Evolutionary conservation across 352 stramenopile species (phyloP).

Genomic region (Phytophthora podocarpi): DNA sequence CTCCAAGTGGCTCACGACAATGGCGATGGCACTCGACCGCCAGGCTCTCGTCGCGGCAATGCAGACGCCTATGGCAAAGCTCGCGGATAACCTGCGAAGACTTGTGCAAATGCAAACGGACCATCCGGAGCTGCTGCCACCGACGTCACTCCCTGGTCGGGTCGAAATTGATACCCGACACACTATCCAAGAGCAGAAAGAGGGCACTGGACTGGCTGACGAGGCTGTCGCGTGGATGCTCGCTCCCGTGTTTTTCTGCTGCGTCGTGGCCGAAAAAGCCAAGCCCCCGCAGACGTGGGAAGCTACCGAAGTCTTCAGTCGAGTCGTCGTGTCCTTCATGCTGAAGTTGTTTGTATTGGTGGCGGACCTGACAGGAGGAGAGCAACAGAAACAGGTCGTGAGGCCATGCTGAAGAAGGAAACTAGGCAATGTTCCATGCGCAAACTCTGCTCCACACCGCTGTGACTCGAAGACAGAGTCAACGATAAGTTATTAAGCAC

Average conservation of each 20-base stretch:
- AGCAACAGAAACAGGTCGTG: neutral
- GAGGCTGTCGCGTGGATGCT: constrained; percentile 40
- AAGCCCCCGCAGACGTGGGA: constrained; percentile 24
- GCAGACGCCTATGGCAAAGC: neutral
- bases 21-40: constrained; percentile 3
- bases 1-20: constrained; percentile 20
- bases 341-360: constrained; percentile 37
- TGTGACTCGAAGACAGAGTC: too few relatives aligned
- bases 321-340: constrained; percentile 49
- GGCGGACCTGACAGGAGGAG: neutral
- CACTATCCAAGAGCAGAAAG: constrained; percentile 1
- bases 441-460: too few relatives aligned
- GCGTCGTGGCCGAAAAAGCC: constrained; percentile 36
- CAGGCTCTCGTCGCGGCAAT: constrained; percentile 1
- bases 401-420: constrained; percentile 1
- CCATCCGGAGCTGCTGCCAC: constrained; percentile 2
- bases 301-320: constrained; percentile 46
- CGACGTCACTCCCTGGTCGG: neutral
- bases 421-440: too few relatives aligned
- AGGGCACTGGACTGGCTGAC: constrained; percentile 19
- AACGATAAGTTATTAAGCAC: too few relatives aligned
- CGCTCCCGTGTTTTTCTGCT: constrained; percentile 51
- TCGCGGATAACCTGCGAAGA: neutral
- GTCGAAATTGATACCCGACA: neutral
- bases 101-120: constrained; percentile 3